These are phyloP conservation scores for Aspergillus carbonarius DNA, from an alignment of 2,329 filamentous ascomycete genomes.

Conservation along the genomic window DNA sequence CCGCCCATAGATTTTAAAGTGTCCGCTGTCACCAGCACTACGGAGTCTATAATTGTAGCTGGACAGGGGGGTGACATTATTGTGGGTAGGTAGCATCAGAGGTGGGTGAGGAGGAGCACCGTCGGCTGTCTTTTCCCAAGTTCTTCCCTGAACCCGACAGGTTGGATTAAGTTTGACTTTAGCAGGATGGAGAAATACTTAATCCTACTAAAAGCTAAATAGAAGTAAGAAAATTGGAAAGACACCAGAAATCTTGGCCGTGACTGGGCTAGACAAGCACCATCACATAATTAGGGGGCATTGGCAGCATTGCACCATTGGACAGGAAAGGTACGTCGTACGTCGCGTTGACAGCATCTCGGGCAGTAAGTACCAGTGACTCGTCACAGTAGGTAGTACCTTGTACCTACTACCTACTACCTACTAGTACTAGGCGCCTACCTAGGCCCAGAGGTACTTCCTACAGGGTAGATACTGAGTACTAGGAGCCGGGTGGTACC, in stretches of 20 bases:
- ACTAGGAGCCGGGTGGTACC: background rate
- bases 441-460: background rate
- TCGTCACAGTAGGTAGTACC: too few species aligned
- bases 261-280: background rate
- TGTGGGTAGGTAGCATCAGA: background rate
- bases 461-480: background rate
- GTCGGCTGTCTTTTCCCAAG: constrained; percentile 6
- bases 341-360: too few species aligned
- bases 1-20: background rate
- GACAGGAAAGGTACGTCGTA: background rate
- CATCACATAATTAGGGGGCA: background rate
- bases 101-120: background rate
- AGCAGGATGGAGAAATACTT: constrained; percentile 29
- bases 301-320: background rate
- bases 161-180: constrained; percentile 39
- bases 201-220: background rate
- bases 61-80: background rate
- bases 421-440: too few species aligned
- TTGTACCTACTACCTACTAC: background rate
- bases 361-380: too few species aligned
- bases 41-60: background rate
- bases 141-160: constrained; percentile 26
- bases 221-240: background rate
- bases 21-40: background rate
- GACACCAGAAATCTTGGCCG: background rate